Evolutionary conservation across 2,329 filamentous ascomycete genomes (phyloP), one percentile per base, ranked within the genome.

Genomic region (Myriangium duriaei): DNA sequence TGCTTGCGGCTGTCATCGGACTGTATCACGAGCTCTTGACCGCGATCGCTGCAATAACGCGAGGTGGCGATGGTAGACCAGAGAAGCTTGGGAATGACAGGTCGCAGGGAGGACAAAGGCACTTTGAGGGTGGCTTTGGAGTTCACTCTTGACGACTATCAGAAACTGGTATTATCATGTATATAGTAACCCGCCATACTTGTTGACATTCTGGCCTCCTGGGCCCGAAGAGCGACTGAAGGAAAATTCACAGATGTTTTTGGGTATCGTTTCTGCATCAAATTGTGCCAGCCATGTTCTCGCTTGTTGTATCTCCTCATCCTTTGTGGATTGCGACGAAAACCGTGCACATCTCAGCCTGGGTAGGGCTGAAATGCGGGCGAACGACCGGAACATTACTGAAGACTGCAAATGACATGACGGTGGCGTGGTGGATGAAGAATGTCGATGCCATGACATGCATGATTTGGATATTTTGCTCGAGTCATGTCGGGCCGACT

Each of bases 131-230:
- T 78, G 40, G 74, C 74, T 60, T 79, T 79, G 24, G 75, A 76
- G 52, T 74, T 77, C 45, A 77, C 70, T 63, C 75, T 79, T 54
- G 39, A 33, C 16, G 12, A 34, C 7, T 32, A 18, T 34, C 18
- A 34, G 39, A 42, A 14, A 24, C 30, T 13, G 26, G 34, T 36
- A 30, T 10, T 21, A 15, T 3, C 26, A n/a, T 35, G 17, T 14
- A 7, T 15, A n/a, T n/a, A n/a, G n/a, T n/a, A n/a, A n/a, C n/a
- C n/a, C n/a, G n/a, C n/a, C 63, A 46, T 57, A 79, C 75, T 79
- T 79, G 58, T 79, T 79, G 40, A 79, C 75, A 59, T 79, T 79
- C 54, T 79, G 75, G 9, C 75, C 75, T 35, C 75, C 75, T 12
- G 75, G 75, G 3, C 75, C 75, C 37, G 73, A 75, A 2, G 74